Conservation (phyloP, 345 rosid species). For the Rhizophora apiculata region DNA sequence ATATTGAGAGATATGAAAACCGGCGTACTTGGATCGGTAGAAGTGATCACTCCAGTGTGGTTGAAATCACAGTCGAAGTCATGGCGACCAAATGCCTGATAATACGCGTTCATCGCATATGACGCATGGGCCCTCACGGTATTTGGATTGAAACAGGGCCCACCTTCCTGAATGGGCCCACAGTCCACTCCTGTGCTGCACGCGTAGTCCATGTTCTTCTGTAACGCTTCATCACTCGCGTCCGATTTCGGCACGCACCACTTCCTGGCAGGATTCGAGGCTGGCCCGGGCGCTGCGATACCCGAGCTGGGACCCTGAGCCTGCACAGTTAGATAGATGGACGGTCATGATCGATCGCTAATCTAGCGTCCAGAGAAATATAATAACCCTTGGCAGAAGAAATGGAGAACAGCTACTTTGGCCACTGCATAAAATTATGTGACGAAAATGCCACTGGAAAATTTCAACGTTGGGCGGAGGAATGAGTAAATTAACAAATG, state of each 20-base stretch:
- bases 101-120: conserved; percentile 64
- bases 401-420: not conserved
- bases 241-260: conserved; percentile 60
- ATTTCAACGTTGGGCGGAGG: too few relatives aligned
- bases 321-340: conserved; percentile 9
- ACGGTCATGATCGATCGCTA: not conserved
- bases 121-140: conserved; percentile 58
- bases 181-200: conserved; percentile 55
- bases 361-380: not conserved
- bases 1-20: not conserved
- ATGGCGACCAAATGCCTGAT: conserved; percentile 45
- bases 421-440: too few relatives aligned
- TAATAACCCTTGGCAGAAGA: not conserved
- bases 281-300: conserved; percentile 17
- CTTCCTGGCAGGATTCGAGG: conserved; percentile 19
- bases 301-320: conserved; percentile 32
- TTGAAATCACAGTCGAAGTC: conserved; percentile 53
- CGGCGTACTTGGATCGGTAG: conserved; percentile 49
- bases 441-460: not conserved
- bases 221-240: conserved; percentile 45
- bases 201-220: conserved; percentile 62
- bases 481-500: too few relatives aligned
- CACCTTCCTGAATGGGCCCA: conserved; percentile 49
- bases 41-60: conserved; percentile 44
- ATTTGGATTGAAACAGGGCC: conserved; percentile 53